Percentiles rank a stretch among this genome's conserved stretches.
phyloP scores from a whole-genome alignment of 1,139 yeast genomes.

The Candida tetrigidarum region DNA sequence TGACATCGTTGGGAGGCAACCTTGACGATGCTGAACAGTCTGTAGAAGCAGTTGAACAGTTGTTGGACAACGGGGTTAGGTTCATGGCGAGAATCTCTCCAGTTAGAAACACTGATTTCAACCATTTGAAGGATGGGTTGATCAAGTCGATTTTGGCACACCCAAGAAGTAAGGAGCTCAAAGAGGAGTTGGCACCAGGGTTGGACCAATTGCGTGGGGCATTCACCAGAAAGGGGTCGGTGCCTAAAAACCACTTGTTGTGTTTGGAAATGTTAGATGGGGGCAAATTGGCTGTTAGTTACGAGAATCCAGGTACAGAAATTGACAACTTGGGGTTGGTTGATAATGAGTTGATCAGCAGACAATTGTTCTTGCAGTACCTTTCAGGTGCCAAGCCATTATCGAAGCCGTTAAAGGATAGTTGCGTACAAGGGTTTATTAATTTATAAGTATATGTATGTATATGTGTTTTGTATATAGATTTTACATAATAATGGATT shows the following conservation, averaged over 20 bases:
- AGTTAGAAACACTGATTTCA: conserved; percentile 85
- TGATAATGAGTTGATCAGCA: conserved; percentile 52
- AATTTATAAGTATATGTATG: conserved; percentile 2
- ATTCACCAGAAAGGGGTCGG: conserved; percentile 57
- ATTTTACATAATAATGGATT: conserved; percentile 91
- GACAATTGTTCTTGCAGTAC: conserved; percentile 61
- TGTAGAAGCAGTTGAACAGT: conserved; percentile 52
- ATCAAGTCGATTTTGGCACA: conserved; percentile 73
- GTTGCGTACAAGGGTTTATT: conserved; percentile 26
- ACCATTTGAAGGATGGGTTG: conserved; percentile 88
- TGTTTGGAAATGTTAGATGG: conserved; percentile 48
- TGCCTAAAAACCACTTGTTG: conserved; percentile 65
- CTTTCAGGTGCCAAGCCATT: conserved; percentile 66
- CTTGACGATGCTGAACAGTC: conserved; percentile 40
- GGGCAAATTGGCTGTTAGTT: conserved; percentile 52
- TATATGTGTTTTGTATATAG: not conserved
- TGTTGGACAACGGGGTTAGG: conserved; percentile 64
- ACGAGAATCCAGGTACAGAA: conserved; percentile 35
- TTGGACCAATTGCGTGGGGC: conserved; percentile 57
- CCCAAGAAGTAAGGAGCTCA: conserved; percentile 42
- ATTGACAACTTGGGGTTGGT: conserved; percentile 50
- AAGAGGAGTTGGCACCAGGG: conserved; percentile 50
- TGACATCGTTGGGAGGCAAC: conserved; percentile 27
- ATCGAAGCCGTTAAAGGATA: conserved; percentile 42
- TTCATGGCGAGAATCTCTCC: conserved; percentile 81